A percentile compares a stretch with the other conserved stretches of the same genome.
Conservation (phyloP, 2,329 filamentous ascomycete species). For the Beauveria medogensis region DNA sequence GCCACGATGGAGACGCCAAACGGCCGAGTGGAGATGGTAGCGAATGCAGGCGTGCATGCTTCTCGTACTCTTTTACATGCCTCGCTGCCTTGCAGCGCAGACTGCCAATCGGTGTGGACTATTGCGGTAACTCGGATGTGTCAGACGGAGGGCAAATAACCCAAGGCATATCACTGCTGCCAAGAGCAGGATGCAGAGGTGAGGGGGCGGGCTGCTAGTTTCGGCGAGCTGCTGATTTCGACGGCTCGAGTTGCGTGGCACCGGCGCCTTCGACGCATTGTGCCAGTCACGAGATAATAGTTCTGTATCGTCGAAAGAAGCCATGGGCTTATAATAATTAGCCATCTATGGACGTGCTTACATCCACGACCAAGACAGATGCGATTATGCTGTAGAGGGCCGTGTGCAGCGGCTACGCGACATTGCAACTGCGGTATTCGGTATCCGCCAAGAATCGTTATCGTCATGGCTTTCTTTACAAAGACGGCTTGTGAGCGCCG, state of each 20-base stretch:
- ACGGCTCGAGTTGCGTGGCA: not conserved
- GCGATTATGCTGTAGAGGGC: too few species aligned
- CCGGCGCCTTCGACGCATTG: not conserved
- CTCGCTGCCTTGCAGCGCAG: not conserved
- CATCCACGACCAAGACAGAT: not conserved
- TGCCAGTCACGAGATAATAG: not conserved
- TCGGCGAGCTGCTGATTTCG: not conserved
- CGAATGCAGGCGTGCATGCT: conserved; percentile 6
- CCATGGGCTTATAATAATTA: not conserved
- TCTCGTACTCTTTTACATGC: conserved; percentile 3
- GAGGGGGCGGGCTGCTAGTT: not conserved
- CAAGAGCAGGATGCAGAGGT: not conserved
- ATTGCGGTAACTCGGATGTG: not conserved
- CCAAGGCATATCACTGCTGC: not conserved
- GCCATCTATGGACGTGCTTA: not conserved
- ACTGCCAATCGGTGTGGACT: conserved; percentile 4
- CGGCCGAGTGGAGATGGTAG: not conserved
- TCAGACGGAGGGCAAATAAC: conserved; percentile 1
- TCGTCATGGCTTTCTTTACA: too few species aligned
- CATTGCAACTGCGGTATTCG: not conserved
- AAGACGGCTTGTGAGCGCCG: not conserved
- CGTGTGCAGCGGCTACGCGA: not conserved
- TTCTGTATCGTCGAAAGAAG: not conserved
- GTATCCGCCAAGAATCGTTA: too few species aligned
- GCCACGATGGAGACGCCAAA: not conserved